These are phyloP conservation scores for Juncus effusus DNA, from an alignment of 176 grass and related monocot species.

Conservation along the genomic window DNA sequence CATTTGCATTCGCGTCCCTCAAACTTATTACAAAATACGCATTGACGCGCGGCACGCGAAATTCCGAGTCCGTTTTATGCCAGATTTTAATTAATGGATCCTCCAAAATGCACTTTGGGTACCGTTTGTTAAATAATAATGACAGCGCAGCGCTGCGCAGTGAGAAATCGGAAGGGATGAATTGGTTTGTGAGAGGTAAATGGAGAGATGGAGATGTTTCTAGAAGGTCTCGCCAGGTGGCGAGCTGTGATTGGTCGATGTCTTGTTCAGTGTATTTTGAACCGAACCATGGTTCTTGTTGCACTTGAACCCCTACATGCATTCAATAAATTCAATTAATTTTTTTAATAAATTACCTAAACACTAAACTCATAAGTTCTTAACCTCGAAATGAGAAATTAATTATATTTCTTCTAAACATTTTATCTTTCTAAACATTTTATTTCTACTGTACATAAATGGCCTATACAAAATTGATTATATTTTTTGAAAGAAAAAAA, in stretches of 20 bases:
- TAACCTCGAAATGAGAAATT: too few species aligned
- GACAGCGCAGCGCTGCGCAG: conserved; percentile 49
- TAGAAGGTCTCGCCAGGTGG: conserved; percentile 60
- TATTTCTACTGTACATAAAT: too few species aligned
- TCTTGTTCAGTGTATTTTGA: conserved; percentile 82
- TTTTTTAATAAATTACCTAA: too few species aligned
- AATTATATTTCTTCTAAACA: too few species aligned
- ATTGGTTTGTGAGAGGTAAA: conserved; percentile 82
- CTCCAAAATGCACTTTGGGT: conserved; percentile 69
- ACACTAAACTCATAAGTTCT: too few species aligned
- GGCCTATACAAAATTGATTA: too few species aligned
- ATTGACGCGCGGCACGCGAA: conserved; percentile 88
- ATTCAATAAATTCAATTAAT: too few species aligned
- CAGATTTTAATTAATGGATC: conserved; percentile 80
- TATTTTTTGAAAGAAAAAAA: too few species aligned
- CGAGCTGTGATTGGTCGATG: conserved; percentile 54
- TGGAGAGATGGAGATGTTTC: conserved; percentile 63
- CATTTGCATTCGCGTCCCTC: conserved; percentile 58
- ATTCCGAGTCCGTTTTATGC: conserved; percentile 80
- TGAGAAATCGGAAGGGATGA: conserved; percentile 74
- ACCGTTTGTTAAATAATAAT: conserved; percentile 19
- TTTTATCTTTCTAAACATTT: too few species aligned
- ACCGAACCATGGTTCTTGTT: conserved; percentile 89
- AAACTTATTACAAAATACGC: conserved; percentile 75
- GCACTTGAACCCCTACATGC: conserved; percentile 18